phyloP scores from a whole-genome alignment of 177 flowering plant genomes.

The Vitis hybrid region DNA sequence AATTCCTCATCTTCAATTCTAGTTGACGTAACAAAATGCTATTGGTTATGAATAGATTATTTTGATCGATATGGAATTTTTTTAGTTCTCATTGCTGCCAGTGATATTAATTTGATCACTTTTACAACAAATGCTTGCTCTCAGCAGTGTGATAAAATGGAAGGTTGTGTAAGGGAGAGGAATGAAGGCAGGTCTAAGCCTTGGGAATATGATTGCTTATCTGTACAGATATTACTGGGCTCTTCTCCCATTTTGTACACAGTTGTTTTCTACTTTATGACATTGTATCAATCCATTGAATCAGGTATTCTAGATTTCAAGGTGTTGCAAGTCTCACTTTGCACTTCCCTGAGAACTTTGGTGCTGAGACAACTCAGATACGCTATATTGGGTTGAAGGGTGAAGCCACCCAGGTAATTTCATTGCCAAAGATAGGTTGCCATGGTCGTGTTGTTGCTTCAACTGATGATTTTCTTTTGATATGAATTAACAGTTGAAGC shows the following conservation, averaged over 20 bases:
- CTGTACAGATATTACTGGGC: too few species aligned
- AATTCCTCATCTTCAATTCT: neutral
- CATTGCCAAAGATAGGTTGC: constrained; percentile 2
- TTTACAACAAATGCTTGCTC: too few species aligned
- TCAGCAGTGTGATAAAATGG: too few species aligned
- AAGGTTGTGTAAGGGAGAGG: too few species aligned
- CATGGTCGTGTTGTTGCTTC: neutral
- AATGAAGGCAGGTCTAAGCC: too few species aligned
- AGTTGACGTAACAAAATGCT: neutral
- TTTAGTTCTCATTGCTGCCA: too few species aligned
- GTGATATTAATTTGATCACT: too few species aligned
- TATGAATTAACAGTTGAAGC: constrained; percentile 61
- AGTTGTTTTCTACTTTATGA: constrained; percentile 8
- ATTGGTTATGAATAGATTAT: neutral
- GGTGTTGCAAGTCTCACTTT: constrained; percentile 86
- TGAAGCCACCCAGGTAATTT: constrained; percentile 88
- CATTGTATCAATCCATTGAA: constrained; percentile 9
- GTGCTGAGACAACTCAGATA: constrained; percentile 83
- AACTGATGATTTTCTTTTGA: constrained; percentile 1
- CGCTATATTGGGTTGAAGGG: constrained; percentile 92
- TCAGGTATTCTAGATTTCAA: constrained; percentile 90
- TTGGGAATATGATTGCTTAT: too few species aligned
- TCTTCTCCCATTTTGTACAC: neutral
- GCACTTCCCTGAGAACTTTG: constrained; percentile 92
- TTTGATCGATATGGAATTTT: too few species aligned